Conservation (phyloP, 2,329 filamentous ascomycete species). For the Madurella fahalii region DNA sequence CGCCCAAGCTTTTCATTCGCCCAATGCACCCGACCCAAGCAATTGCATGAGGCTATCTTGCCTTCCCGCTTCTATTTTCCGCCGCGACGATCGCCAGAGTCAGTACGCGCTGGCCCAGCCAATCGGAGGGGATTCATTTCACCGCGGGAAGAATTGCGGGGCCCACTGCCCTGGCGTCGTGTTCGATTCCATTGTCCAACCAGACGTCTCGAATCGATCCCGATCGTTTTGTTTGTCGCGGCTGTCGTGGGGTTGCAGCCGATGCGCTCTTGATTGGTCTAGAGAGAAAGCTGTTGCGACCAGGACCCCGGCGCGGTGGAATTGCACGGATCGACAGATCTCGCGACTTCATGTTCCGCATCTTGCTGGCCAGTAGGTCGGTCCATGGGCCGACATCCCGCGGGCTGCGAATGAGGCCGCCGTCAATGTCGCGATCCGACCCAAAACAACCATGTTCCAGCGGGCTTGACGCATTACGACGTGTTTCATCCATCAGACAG, state of each 20-base stretch:
- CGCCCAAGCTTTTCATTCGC: slow-evolving; percentile 6
- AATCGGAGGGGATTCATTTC: slow-evolving; percentile 10
- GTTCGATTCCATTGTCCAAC: slow-evolving; percentile 2
- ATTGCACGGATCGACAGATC: neutral
- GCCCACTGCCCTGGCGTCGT: slow-evolving; percentile 3
- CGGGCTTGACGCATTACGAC: no score
- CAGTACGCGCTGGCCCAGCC: slow-evolving; percentile 14
- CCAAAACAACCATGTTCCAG: no score
- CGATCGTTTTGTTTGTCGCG: slow-evolving; percentile 3
- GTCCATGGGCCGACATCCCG: no score
- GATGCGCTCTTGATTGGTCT: neutral
- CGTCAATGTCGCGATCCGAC: no score
- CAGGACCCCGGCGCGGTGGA: neutral
- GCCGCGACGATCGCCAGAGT: slow-evolving; percentile 4
- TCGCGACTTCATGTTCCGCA: neutral
- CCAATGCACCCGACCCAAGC: neutral
- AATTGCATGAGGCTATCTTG: slow-evolving; percentile 8
- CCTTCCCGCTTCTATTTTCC: slow-evolving; percentile 5
- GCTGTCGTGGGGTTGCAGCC: neutral
- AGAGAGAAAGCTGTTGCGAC: neutral
- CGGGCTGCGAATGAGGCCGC: no score
- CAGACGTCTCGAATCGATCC: slow-evolving; percentile 1
- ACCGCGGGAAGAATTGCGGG: neutral
- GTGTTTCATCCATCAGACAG: no score
- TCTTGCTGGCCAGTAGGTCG: neutral